A percentile compares a stretch with the other conserved stretches of the same genome.
Evolutionary conservation across 768 basidiomycete species (phyloP).

Genomic region (Tylopilus cervinicoccineus): DNA sequence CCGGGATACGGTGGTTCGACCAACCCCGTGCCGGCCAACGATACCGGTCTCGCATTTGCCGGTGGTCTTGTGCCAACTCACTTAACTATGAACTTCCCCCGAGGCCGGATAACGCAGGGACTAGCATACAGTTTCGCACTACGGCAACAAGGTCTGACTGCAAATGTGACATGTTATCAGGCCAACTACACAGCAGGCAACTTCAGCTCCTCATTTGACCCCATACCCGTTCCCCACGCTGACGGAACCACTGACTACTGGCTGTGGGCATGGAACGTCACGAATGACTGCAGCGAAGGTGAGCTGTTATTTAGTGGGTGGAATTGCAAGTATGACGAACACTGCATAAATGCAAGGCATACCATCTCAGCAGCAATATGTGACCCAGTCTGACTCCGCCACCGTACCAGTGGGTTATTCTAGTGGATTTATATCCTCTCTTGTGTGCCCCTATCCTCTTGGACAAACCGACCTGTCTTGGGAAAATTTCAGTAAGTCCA

Average conservation of each 20-base stretch:
- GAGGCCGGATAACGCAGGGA: neutral
- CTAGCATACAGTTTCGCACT: neutral
- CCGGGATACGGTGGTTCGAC: neutral
- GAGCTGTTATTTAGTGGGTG: neutral
- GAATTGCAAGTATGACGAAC: neutral
- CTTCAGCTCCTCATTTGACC: neutral
- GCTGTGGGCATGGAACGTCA: conserved; percentile 4
- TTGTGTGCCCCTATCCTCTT: conserved; percentile 3
- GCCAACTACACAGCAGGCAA: neutral
- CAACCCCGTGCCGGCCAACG: neutral
- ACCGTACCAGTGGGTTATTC: neutral
- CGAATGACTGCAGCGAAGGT: neutral
- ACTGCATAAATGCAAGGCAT: neutral
- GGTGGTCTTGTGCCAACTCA: conserved; percentile 2
- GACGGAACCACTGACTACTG: too few species aligned
- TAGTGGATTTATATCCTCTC: neutral
- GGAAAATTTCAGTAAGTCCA: conserved; percentile 2
- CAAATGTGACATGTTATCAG: conserved; percentile 3
- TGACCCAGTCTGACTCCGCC: neutral
- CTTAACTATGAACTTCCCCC: neutral
- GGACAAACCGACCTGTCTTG: neutral
- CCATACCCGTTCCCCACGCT: neutral
- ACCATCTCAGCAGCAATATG: conserved; percentile 2
- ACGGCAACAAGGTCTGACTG: conserved; percentile 17
- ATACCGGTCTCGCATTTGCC: neutral